Evolutionary conservation across 2,329 filamentous ascomycete species (phyloP), one percentile per base, ranked within the genome.

Genomic region (Chaetomiaceae sp.): DNA sequence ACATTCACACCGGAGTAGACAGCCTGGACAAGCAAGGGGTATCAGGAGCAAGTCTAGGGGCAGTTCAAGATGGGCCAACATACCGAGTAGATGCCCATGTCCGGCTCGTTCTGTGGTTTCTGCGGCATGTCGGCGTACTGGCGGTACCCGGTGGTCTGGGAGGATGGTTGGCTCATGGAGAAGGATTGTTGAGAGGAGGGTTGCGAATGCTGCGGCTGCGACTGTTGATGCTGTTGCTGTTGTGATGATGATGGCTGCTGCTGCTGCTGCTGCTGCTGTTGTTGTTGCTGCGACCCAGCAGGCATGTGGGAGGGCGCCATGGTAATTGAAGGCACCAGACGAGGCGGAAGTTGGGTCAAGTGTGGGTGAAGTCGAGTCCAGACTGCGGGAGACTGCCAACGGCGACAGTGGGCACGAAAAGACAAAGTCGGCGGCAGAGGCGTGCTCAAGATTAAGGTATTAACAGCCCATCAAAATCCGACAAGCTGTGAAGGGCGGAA

Each of bases 1-100:
- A 99, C 93, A 55, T 92, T 86, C 40, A 97, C 89, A 59, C 91
- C 90, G 7, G 92, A 97, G 68, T 97, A 97, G 35, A 95, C 87
- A 54, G 92, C 92, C 79, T 82, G 58, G 10, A 49, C 17, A 51
- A n/a, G 14, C 30, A 13, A 2, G 30, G 10, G 13, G 31, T 19
- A 31, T 50, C 33, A 58, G 53, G 46, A 33, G 27, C 38, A 31
- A 17, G 44, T 48, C 45, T 50, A 30, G 17, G 30, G 30, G 10
- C 13, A 16, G 8, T 7, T 31, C n/a, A n/a, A n/a, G n/a, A n/a
- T 21, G 44, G 23, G 41, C 61, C 75, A n/a, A n/a, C n/a, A 58
- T 64, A 85, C 82, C 56, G 81, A 82, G 62, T 85, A 85, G 57
- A 85, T 84, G 56, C 78, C 76, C 47, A 78, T 76, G 16, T 71